A percentile compares a stretch with the other conserved stretches of the same genome.
Evolutionary conservation across 2,329 filamentous ascomycete genomes (phyloP).

Genomic region (Colletotrichum scovillei): DNA sequence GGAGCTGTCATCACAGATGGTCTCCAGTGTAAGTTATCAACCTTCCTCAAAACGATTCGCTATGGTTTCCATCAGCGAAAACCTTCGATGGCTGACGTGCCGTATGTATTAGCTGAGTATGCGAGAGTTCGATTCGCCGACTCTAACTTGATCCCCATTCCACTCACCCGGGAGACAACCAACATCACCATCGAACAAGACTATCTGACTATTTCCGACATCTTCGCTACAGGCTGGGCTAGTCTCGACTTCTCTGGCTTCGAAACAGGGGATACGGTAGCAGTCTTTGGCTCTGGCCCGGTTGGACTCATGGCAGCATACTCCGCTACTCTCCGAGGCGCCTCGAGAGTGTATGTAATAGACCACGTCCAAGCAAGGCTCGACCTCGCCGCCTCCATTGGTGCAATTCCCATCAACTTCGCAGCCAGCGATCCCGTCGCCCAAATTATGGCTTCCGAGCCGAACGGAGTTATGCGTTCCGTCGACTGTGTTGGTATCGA

Average conservation of each 20-base stretch:
- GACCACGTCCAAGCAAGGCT: conserved; percentile 39
- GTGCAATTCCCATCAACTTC: conserved; percentile 38
- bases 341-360: conserved; percentile 37
- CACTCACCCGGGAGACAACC: conserved; percentile 39
- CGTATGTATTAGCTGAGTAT: conserved; percentile 54
- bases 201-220: conserved; percentile 60
- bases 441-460: conserved; percentile 36
- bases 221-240: conserved; percentile 65
- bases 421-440: conserved; percentile 22
- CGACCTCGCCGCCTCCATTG: conserved; percentile 34
- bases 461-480: conserved; percentile 32
- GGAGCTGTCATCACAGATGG: neutral
- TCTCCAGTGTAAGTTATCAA: conserved; percentile 8
- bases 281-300: conserved; percentile 72
- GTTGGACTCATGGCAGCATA: conserved; percentile 67
- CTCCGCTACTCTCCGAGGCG: conserved; percentile 39
- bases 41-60: neutral
- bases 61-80: too few relatives aligned
- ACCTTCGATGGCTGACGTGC: too few relatives aligned
- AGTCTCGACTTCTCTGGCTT: conserved; percentile 68
- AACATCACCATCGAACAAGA: conserved; percentile 70
- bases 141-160: conserved; percentile 72
- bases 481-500: conserved; percentile 38
- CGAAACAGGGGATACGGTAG: conserved; percentile 68
- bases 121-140: conserved; percentile 73